These are phyloP conservation scores for Plasmodium berghei DNA, from an alignment of 169 alveolate genomes.

Conservation along the genomic window DNA sequence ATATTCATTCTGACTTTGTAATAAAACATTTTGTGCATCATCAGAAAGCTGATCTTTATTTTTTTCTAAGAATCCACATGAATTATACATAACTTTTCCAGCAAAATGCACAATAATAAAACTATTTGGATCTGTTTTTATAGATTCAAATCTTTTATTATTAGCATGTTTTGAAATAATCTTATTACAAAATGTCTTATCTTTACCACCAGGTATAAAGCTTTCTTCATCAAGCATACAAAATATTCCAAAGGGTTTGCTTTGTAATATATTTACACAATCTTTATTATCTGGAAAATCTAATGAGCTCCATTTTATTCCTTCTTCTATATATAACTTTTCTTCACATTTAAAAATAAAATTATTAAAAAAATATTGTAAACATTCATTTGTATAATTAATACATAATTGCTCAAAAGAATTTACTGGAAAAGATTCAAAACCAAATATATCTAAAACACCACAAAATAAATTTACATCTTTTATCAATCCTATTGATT, in stretches of 20 bases:
- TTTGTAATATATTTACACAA: conserved; percentile 95
- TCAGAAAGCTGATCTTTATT: conserved; percentile 94
- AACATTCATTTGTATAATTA: conserved; percentile 97
- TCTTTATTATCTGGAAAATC: conserved; percentile 97
- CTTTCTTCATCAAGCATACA: conserved; percentile 96
- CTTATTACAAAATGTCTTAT: conserved; percentile 88
- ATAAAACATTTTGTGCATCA: conserved; percentile 80
- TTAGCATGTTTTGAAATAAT: conserved; percentile 82
- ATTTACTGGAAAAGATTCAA: conserved; percentile 96
- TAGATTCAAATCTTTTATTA: conserved; percentile 85
- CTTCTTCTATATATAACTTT: conserved; percentile 92
- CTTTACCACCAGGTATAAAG: conserved; percentile 92
- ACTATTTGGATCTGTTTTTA: conserved; percentile 87
- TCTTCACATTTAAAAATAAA: conserved; percentile 97
- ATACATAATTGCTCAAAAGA: conserved; percentile 97
- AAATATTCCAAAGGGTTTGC: conserved; percentile 88
- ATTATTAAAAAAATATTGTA: conserved; percentile 94
- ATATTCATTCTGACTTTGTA: conserved; percentile 74
- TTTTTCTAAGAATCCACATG: conserved; percentile 95
- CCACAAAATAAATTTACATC: conserved; percentile 89
- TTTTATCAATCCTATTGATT: conserved; percentile 87
- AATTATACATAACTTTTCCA: conserved; percentile 95
- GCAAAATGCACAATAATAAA: conserved; percentile 96
- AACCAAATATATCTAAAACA: conserved; percentile 97
- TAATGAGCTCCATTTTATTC: conserved; percentile 94